Conservation (phyloP, 2,329 filamentous ascomycete genomes). For the Cyclaneusma minus region DNA sequence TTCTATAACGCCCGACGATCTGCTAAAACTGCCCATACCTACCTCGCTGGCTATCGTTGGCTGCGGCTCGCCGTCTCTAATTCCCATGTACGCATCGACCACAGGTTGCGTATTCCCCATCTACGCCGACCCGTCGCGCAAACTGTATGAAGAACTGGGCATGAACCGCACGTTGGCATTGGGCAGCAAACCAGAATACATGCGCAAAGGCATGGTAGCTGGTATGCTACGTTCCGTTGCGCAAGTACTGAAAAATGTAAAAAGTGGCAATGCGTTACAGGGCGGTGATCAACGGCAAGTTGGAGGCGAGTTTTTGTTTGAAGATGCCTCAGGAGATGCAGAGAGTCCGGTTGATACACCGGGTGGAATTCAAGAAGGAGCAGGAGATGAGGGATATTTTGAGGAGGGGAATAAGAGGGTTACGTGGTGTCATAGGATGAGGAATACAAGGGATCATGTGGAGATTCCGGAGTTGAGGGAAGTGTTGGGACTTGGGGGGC, state of each 20-base stretch:
- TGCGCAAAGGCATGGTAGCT: constrained; percentile 23
- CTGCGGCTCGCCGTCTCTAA: constrained; percentile 37
- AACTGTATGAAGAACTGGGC: constrained; percentile 35
- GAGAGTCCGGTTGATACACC: constrained; percentile 3
- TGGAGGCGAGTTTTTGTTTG: constrained; percentile 24
- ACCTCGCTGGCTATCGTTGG: constrained; percentile 34
- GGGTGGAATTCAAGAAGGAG: constrained; percentile 1
- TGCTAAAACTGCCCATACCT: constrained; percentile 16
- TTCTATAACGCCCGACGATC: constrained; percentile 14
- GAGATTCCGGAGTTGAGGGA: constrained; percentile 53
- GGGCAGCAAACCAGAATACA: constrained; percentile 33
- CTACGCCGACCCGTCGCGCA: constrained; percentile 37
- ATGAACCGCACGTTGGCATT: constrained; percentile 33
- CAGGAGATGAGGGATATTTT: constrained; percentile 9
- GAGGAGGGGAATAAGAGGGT: constrained; percentile 39
- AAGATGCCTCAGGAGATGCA: constrained; percentile 7
- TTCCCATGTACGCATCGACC: constrained; percentile 30
- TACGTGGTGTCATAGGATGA: constrained; percentile 74
- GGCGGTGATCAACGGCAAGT: constrained; percentile 36
- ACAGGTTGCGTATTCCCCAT: constrained; percentile 37
- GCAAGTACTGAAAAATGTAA: constrained; percentile 26
- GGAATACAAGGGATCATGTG: constrained; percentile 60
- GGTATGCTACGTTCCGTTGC: constrained; percentile 22
- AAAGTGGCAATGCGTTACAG: constrained; percentile 25
- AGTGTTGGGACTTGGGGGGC: constrained; percentile 39